Percentiles rank a stretch among this genome's conserved stretches.
These are phyloP conservation scores for Argentina anserina DNA, from an alignment of 306 rosid genomes.

Conservation along the genomic window DNA sequence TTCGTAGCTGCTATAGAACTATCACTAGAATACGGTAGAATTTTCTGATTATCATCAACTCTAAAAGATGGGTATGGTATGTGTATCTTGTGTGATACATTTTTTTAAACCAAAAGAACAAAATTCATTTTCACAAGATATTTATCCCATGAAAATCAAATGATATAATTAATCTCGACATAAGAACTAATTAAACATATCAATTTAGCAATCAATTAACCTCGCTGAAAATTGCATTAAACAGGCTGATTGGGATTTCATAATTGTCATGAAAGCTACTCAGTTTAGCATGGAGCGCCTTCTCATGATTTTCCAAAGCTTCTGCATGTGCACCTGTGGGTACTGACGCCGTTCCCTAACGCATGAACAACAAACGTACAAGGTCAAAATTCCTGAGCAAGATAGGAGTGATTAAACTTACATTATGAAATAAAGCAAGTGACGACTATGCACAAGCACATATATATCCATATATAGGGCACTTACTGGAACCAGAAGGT, in stretches of 20 bases:
- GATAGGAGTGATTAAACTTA: neutral
- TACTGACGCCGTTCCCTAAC: slow-evolving; percentile 26
- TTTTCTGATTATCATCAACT: no score
- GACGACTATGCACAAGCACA: neutral
- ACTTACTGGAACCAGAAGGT: slow-evolving; percentile 8
- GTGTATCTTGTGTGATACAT: neutral
- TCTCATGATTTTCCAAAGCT: slow-evolving; percentile 25
- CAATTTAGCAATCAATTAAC: no score
- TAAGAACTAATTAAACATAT: no score
- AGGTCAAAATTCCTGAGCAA: neutral
- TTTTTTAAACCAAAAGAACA: neutral
- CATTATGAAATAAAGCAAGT: neutral
- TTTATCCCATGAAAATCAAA: no score
- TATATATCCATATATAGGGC: no score
- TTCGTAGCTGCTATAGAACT: no score
- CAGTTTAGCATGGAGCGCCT: slow-evolving; percentile 25
- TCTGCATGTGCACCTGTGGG: slow-evolving; percentile 9
- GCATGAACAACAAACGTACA: neutral
- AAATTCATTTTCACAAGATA: neutral
- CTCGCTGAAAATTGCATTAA: slow-evolving; percentile 54
- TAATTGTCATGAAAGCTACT: slow-evolving; percentile 25
- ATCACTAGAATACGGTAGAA: neutral
- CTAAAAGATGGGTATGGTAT: neutral
- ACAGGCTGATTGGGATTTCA: slow-evolving; percentile 35
- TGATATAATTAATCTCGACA: no score